Base-by-base conservation (phyloP, 805 yeast genomes). In the Kodamaea leandrae region DNA sequence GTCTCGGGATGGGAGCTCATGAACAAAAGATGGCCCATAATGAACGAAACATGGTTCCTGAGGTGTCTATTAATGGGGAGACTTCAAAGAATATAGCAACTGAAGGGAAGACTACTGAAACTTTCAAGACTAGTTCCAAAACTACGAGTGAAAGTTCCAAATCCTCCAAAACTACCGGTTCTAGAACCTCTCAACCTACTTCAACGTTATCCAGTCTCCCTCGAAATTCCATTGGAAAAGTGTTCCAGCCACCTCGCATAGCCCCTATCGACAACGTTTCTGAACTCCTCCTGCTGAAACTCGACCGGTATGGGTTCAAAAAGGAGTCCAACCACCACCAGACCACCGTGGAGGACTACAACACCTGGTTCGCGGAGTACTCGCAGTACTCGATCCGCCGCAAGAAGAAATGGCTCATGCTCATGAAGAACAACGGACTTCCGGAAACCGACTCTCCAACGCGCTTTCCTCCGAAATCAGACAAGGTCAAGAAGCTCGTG, bases 251-350 rank as follows among this genome's bases (percentile, higher is more conserved):
- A 13, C 28, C 30, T 18, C 21, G 20, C 4, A 21, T 21, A 9
- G 26, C 12, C n/a, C 28, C 39, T 4, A 19, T 36, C 14, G 25
- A 17, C 14, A 24, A 36, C 19, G 7, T 28, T 12, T 18, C 26
- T 4, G 25, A 21, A 15, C 34, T 36, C 12, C 39, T 36, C 9
- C 23, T 8, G 18, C 41, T 30, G 28, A 34, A 35, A 13, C 35
- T 40, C 42, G 98, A 91, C 58, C 63, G 91, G 36, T 91, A 91
- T 58, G 99, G 99, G 2, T 91, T 91, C 67, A 81, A 79, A 49
- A 90, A 87, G 56, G 72, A 72, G 14, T 76, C 78, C 14, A 63
- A 66, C 32, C 77, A 69, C 50, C 60, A 58, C 45, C 48, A 37
- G 23, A 68, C 84, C 17, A 51, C 83, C 7, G 69, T 64, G 37